phyloP scores from a whole-genome alignment of 1,284 basidiomycete species.

The Sporisorium iseilematis-ciliati region DNA sequence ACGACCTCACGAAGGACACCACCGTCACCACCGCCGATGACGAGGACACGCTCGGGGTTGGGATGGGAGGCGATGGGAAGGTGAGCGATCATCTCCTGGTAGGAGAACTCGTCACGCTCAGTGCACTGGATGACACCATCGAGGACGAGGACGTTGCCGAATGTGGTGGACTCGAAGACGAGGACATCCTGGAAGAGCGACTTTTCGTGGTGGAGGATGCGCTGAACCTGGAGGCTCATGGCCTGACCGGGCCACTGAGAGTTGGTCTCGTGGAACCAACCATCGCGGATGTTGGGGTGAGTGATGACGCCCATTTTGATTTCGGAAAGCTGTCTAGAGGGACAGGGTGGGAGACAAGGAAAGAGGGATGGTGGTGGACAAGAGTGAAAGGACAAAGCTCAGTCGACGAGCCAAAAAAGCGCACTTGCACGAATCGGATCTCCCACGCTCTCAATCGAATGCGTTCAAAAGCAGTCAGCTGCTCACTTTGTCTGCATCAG shows the following conservation, averaged over 20 bases:
- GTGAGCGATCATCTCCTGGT: conserved; percentile 99
- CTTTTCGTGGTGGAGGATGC: conserved; percentile 93
- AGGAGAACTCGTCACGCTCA: conserved; percentile 98
- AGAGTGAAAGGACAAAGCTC: not conserved
- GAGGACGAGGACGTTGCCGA: conserved; percentile 89
- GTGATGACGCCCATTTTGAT: conserved; percentile 65
- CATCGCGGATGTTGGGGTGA: conserved; percentile 76
- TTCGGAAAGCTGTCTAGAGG: conserved; percentile 3
- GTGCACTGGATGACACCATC: conserved; percentile 97
- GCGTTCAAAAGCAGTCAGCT: not conserved
- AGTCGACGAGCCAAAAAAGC: not conserved
- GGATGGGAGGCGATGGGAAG: conserved; percentile 94
- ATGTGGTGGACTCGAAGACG: conserved; percentile 63
- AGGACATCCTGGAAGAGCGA: conserved; percentile 86
- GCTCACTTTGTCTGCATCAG: not conserved
- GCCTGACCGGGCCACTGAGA: conserved; percentile 89
- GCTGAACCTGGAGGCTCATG: conserved; percentile 77
- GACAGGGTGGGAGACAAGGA: conserved; percentile 1
- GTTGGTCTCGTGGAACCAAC: conserved; percentile 96
- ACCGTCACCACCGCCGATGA: conserved; percentile 87
- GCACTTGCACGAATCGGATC: not conserved
- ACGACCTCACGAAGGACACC: conserved; percentile 93
- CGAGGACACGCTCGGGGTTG: conserved; percentile 93
- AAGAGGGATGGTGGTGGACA: conserved; percentile 19
- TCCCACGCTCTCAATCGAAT: not conserved